These are phyloP conservation scores for Gynostemma pentaphyllum DNA, from an alignment of 306 rosid genomes.

Conservation along the genomic window DNA sequence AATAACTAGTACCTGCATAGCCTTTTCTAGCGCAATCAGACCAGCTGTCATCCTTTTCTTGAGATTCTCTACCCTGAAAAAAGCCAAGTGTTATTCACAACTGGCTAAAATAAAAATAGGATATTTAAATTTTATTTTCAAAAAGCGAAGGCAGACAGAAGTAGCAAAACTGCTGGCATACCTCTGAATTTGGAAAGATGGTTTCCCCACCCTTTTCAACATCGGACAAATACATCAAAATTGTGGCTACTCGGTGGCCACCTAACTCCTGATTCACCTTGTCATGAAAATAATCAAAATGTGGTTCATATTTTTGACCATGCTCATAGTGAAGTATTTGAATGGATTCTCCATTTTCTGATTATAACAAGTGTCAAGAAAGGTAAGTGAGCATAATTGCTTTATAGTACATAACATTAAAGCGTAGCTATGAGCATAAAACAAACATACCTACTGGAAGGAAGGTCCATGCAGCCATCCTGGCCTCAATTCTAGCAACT, in stretches of 20 bases:
- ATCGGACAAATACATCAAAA: conserved; percentile 86
- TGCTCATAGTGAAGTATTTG: conserved; percentile 81
- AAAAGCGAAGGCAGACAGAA: neutral
- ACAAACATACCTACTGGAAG: conserved; percentile 47
- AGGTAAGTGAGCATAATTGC: neutral
- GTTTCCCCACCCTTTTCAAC: conserved; percentile 95
- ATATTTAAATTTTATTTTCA: neutral
- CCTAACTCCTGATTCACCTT: conserved; percentile 71
- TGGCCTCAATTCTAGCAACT: conserved; percentile 47
- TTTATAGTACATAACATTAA: neutral
- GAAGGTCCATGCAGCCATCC: conserved; percentile 87
- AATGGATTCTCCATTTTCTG: conserved; percentile 90
- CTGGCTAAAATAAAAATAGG: neutral
- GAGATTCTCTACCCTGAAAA: conserved; percentile 34
- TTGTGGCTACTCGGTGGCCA: conserved; percentile 93
- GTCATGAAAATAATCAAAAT: conserved; percentile 85
- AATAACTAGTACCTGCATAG: conserved; percentile 52
- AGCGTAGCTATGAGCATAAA: neutral
- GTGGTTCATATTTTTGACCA: conserved; percentile 93
- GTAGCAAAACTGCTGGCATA: conserved; percentile 14
- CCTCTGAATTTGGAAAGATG: conserved; percentile 69
- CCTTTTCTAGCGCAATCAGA: conserved; percentile 84
- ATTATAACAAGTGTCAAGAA: conserved; percentile 6
- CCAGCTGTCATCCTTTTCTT: conserved; percentile 41
- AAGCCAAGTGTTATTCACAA: neutral